A percentile compares a stretch with the other conserved stretches of the same genome.
Conservation (phyloP, 2,329 filamentous ascomycete species). For the Sclerotinia sclerotiorum region DNA sequence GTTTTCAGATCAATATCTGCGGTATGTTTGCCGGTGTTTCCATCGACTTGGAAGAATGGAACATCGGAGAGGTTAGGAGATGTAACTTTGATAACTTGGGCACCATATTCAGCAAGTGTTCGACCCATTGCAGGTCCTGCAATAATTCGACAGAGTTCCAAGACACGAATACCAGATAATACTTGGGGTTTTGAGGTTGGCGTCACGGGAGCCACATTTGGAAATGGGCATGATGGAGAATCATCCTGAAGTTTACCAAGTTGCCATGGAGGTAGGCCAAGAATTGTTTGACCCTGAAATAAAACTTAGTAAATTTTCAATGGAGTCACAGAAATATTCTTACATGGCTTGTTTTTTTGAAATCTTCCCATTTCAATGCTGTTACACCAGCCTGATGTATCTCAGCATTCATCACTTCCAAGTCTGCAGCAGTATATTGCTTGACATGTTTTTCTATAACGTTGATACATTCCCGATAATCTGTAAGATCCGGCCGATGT, state of each 20-base stretch:
- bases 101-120: constrained; percentile 72
- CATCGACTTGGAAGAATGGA: constrained; percentile 70
- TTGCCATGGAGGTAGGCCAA: constrained; percentile 46
- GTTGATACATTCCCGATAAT: constrained; percentile 58
- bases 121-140: constrained; percentile 72
- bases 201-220: constrained; percentile 34
- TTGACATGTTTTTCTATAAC: constrained; percentile 60
- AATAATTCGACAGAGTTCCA: constrained; percentile 74
- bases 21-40: constrained; percentile 70
- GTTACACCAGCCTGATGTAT: constrained; percentile 60
- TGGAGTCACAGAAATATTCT: constrained; percentile 25
- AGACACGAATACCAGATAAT: constrained; percentile 64
- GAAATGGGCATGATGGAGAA: constrained; percentile 45
- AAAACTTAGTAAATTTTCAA: not conserved
- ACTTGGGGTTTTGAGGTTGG: constrained; percentile 29
- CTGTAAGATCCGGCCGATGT: constrained; percentile 58
- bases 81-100: constrained; percentile 71
- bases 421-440: constrained; percentile 53
- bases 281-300: constrained; percentile 43
- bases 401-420: constrained; percentile 58
- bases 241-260: constrained; percentile 51
- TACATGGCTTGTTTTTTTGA: constrained; percentile 56
- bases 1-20: constrained; percentile 63
- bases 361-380: constrained; percentile 59
- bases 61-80: constrained; percentile 67